Base-by-base conservation (phyloP, 768 basidiomycete species). In the Boletus vinaceobasis region DNA sequence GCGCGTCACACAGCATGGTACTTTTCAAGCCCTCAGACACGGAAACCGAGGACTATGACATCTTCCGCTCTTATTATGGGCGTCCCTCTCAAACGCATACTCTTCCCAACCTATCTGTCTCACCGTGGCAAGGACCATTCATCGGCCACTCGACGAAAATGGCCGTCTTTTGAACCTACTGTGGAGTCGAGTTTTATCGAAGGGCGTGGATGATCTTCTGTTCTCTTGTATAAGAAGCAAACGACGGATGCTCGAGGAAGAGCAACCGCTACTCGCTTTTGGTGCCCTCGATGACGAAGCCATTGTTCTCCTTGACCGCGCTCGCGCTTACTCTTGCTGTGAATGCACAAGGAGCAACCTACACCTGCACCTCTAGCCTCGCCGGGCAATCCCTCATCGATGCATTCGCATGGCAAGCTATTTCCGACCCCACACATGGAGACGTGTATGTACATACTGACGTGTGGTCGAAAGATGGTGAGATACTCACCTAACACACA, bases 301-400 rank as follows among this genome's bases (percentile, higher is more conserved):
- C 3, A 15, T 32, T 21, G 6, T 8, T 35, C 31, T 29, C 23
- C 19, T 40, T 33, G 7, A n/a, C n/a, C n/a, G n/a, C n/a, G n/a
- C 35, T 56, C 9, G 19, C 4, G 17, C 39, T 48, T 19, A 8
- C 37, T 29, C 19, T 33, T 23, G 36, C 27, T 33, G 31, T 29
- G 2, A 11, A 32, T 19, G 49, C 55, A 19, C 31, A 17, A 6
- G 57, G 57, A 5, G 57, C 38, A 4, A 27, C 32, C 5, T 59
- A 59, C 33, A 39, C 19, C 74, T 70, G 19, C 77, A 73, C 13
- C 74, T 72, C 1, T 53, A 79, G 72, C 54, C 71, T 75, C 61
- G 65, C 72, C 17, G 84, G 85, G 13, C 59, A 64, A 46, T 70
- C 66, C 9, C 86, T 87, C 64, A 70, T 80, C 48, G 63, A 68